Conservation (phyloP, 768 basidiomycete genomes). For the Boletus rubroflammeus region DNA sequence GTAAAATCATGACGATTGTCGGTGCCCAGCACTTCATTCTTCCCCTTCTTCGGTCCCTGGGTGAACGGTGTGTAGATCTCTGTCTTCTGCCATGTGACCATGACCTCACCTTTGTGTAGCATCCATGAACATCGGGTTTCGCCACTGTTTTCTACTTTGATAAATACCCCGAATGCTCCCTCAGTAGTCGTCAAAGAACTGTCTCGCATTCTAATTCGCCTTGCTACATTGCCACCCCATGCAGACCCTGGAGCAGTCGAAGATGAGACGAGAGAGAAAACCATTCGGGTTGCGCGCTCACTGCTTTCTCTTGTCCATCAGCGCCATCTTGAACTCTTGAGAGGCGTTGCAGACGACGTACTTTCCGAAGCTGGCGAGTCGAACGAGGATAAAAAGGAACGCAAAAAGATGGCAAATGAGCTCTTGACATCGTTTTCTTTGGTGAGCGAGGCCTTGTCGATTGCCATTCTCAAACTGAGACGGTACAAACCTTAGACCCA, state of each 20-base stretch:
- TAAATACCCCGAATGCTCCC: conserved; percentile 27
- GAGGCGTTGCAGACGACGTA: conserved; percentile 37
- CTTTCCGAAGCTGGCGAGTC: conserved; percentile 26
- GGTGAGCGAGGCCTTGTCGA: conserved; percentile 32
- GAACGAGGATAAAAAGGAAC: conserved; percentile 28
- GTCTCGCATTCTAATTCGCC: conserved; percentile 20
- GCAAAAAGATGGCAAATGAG: conserved; percentile 47
- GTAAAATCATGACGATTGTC: conserved; percentile 41
- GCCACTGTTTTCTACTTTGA: conserved; percentile 28
- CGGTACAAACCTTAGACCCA: conserved; percentile 17
- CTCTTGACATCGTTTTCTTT: conserved; percentile 57
- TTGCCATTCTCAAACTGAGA: not conserved
- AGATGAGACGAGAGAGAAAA: conserved; percentile 7
- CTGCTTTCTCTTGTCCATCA: conserved; percentile 63
- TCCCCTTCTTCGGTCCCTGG: conserved; percentile 46
- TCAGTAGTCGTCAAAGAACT: conserved; percentile 20
- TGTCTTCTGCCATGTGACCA: not conserved
- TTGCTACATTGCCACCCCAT: conserved; percentile 11
- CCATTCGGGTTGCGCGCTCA: conserved; percentile 17
- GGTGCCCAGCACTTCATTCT: conserved; percentile 56
- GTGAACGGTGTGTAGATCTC: conserved; percentile 36
- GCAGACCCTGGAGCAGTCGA: not conserved
- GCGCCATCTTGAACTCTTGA: conserved; percentile 53
- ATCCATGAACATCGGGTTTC: conserved; percentile 29
- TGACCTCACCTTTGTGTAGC: conserved; percentile 20